Base-by-base conservation (phyloP, 352 stramenopile species). In the Detonula confervacea region DNA sequence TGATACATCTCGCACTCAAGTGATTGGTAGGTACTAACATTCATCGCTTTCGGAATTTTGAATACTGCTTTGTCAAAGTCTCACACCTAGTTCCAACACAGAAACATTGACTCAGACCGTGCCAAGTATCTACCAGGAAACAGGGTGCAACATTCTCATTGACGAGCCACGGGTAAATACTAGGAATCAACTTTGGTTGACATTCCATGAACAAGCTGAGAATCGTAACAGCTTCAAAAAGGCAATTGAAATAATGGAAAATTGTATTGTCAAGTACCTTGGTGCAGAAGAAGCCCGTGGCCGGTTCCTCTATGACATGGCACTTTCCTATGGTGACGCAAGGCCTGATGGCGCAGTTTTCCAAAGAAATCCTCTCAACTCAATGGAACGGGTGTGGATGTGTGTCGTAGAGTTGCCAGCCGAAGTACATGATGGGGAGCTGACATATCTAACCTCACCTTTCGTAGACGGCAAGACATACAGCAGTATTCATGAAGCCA, bases 331-430 rank as follows among this genome's bases (percentile, higher is more conserved):
- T 39, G 22, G 18, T 25, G 20, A 18, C 12, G 39, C 18, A 16
- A 5, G 11, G 18, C 39, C 39, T 18, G 39, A 49, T 49, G 39
- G 39, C 18, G 39, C 18, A 4, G 1, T 68, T 4, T 46, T 57
- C 24, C 60, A 68, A 68, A 68, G 60, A 27, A 68, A 22, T 24
- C 60, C 60, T 27, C 33, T 68, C 29, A 68, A 68, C 27, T 68
- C 60, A 4, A n/a, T 14, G 51, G 60, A 68, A 25, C 18, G 39
- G 12, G 42, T 68, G 51, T 68, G 60, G 60, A 68, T 68, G 60
- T 57, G 27, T 30, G 29, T 68, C 7, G 24, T 68, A 29, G 60
- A 68, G 42, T 57, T 68, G 9, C 60, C 60, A n/a, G 7, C 3
- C 44, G 3, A 55, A 25, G 14, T 55, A 1, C 14, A 37, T 6